Evolutionary conservation across 371 early-diverging fungal genomes (phyloP).

Genomic region (Mortierella sp.): DNA sequence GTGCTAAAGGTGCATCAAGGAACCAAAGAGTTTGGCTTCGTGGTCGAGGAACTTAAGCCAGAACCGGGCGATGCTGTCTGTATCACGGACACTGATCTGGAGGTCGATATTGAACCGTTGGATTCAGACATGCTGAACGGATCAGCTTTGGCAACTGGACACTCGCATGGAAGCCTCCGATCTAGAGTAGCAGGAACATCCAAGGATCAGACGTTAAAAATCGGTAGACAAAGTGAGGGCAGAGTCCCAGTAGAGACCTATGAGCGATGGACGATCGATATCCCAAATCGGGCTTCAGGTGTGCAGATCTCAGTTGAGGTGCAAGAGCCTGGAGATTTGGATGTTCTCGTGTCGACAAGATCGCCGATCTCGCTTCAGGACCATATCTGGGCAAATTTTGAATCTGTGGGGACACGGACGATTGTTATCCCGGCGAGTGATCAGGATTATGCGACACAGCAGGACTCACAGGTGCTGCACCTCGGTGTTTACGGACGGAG

Average conservation of each 20-base stretch:
- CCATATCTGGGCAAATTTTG: conserved; percentile 49
- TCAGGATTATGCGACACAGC: conserved; percentile 34
- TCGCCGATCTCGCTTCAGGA: conserved; percentile 33
- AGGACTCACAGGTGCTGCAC: conserved; percentile 25
- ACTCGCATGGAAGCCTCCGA: neutral
- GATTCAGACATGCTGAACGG: conserved; percentile 22
- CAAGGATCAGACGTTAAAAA: conserved; percentile 23
- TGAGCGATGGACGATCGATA: conserved; percentile 31
- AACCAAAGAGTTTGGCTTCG: conserved; percentile 63
- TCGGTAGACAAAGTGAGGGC: conserved; percentile 28
- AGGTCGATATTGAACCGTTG: conserved; percentile 80
- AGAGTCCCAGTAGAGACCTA: conserved; percentile 16
- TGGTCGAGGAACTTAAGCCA: conserved; percentile 78
- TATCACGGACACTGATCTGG: conserved; percentile 86
- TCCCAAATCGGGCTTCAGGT: conserved; percentile 27
- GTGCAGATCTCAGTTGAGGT: conserved; percentile 25
- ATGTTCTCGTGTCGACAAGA: conserved; percentile 32
- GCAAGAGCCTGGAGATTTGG: conserved; percentile 39
- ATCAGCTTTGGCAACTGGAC: neutral
- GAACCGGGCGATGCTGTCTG: conserved; percentile 64
- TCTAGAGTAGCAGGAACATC: neutral
- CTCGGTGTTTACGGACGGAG: conserved; percentile 33
- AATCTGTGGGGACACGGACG: conserved; percentile 11
- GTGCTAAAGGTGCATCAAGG: conserved; percentile 72
- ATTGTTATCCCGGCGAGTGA: conserved; percentile 29